Conservation (phyloP, 2,329 filamentous ascomycete genomes). For the Cyphellophora attinorum region DNA sequence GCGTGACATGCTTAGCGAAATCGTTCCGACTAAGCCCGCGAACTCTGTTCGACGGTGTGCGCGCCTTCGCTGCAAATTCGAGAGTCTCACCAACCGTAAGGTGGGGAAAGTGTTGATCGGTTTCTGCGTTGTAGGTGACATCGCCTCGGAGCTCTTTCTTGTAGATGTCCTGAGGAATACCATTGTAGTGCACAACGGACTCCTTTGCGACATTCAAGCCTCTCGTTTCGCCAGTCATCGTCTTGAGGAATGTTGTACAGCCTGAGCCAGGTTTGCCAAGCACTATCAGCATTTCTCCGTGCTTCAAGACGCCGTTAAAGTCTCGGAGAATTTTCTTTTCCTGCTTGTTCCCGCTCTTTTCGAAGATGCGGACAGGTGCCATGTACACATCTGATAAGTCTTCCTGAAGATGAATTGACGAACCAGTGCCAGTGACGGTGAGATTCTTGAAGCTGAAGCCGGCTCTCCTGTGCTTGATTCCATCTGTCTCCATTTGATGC, state of each 20-base stretch:
- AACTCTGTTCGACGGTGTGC: conserved; percentile 30
- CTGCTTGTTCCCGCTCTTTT: conserved; percentile 23
- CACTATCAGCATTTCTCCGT: conserved; percentile 53
- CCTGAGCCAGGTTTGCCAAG: conserved; percentile 53
- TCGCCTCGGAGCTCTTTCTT: conserved; percentile 68
- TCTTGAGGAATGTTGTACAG: conserved; percentile 79
- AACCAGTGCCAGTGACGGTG: conserved; percentile 51
- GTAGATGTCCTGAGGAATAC: conserved; percentile 47
- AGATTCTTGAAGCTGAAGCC: conserved; percentile 58
- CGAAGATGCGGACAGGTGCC: conserved; percentile 48
- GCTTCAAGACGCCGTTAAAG: conserved; percentile 43
- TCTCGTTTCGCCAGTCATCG: conserved; percentile 71
- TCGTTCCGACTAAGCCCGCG: conserved; percentile 40
- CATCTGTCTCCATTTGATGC: conserved; percentile 3
- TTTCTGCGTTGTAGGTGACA: conserved; percentile 77
- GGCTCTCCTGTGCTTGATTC: conserved; percentile 4
- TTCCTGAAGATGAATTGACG: conserved; percentile 58
- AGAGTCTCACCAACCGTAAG: conserved; percentile 54
- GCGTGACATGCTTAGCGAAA: conserved; percentile 32
- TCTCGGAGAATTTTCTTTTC: conserved; percentile 47
- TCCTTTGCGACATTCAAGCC: conserved; percentile 63
- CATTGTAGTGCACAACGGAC: conserved; percentile 73
- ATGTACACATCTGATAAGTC: conserved; percentile 52
- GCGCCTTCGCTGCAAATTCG: conserved; percentile 44
- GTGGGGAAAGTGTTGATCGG: conserved; percentile 72